Evolutionary conservation across 2,329 filamentous ascomycete species (phyloP), one percentile per base, ranked within the genome.

Genomic region (Cytospora schulzeri): DNA sequence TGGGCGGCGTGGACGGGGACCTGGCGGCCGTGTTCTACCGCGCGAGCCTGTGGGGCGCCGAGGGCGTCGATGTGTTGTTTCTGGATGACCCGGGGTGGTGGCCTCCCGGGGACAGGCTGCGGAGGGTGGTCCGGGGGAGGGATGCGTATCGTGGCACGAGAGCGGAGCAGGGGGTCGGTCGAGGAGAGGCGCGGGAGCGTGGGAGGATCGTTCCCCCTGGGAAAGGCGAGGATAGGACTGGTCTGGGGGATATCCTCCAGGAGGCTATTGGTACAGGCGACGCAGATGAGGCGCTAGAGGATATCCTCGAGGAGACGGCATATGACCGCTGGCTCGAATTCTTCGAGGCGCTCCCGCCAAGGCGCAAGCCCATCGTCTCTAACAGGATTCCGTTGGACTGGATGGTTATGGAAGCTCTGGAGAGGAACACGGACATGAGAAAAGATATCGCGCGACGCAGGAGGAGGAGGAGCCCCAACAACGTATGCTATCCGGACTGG

Each of bases 311-410:
- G 4, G 66, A 71, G 24, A 56, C 68, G 8, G 70, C 69, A 1
- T 70, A 73, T 57, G 68, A 71, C 52, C 73, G 74, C 58, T 80
- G 78, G 77, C 67, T 71, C 8, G 73, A 75, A 3, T 72, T 79
- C 29, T 74, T 79, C 53, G 77, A 78, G 12, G 38, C 67, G 0
- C 57, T 76, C 24, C 62, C 70, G 5, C 57, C 67, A 7, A 64
- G 66, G 24, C 50, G 62, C 28, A 45, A 63, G 11, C 26, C 53
- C 19, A 14, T 38, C 7, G 7, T 60, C 48, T 22, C 63, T 15
- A 65, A 68, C 12, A 67, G 63, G 5, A 41, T 59, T 2, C 63
- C 68, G 1, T 60, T 77, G 8, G 73, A 71, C 65, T 75, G 72
- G 73, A 70, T 73, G 53, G 70, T 72, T 4, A 68, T 73, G 24